phyloP scores from a whole-genome alignment of 768 basidiomycete genomes.

The Multifurca ochricompacta region DNA sequence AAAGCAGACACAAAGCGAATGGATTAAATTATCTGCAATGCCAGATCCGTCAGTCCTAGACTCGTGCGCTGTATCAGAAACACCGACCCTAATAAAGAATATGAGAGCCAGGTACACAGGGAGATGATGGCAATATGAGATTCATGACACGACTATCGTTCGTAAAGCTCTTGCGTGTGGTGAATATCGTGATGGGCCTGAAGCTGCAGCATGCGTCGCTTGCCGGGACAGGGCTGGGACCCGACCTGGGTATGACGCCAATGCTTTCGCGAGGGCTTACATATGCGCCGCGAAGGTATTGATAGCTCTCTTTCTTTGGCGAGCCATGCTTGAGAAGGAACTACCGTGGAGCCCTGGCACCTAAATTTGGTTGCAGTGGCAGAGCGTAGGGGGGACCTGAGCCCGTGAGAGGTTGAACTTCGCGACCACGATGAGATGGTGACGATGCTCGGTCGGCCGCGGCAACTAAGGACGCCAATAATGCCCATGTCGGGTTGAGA shows the following conservation, averaged over 20 bases:
- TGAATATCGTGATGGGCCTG: conserved; percentile 11
- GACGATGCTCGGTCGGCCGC: conserved; percentile 2
- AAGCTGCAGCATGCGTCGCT: conserved; percentile 11
- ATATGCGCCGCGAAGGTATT: neutral
- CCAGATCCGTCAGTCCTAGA: neutral
- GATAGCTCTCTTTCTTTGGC: neutral
- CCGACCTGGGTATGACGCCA: conserved; percentile 3
- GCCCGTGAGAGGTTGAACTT: neutral
- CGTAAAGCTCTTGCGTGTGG: conserved; percentile 19
- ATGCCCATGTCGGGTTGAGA: neutral
- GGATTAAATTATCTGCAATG: conserved; percentile 14
- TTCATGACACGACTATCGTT: conserved; percentile 6
- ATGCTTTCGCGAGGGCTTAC: neutral
- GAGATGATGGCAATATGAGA: neutral
- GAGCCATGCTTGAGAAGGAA: conserved; percentile 22
- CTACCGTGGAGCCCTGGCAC: conserved; percentile 21
- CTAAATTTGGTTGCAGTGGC: neutral
- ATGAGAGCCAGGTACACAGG: neutral
- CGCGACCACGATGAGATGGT: conserved; percentile 9
- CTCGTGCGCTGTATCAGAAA: no score
- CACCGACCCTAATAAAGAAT: conserved; percentile 6
- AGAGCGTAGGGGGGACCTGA: neutral
- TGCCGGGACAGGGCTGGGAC: conserved; percentile 12
- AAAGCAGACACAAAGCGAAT: neutral
- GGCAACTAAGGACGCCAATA: neutral